phyloP scores from a whole-genome alignment of 2,329 filamentous ascomycete species.

The Fusarium penzigii region DNA sequence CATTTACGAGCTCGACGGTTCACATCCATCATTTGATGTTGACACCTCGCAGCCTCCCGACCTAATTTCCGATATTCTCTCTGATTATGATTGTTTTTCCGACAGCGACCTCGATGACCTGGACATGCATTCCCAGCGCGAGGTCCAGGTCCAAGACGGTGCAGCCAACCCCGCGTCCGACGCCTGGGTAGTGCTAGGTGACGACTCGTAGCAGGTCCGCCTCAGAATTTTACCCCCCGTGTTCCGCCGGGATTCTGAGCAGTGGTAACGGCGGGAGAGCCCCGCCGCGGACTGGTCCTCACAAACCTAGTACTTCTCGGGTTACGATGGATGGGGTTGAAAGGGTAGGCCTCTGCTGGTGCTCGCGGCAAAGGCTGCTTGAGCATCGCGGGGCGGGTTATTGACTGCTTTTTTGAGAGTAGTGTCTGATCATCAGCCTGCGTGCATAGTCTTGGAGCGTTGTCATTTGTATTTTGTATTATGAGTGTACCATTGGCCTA shows the following conservation, averaged over 20 bases:
- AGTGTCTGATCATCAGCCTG: constrained; percentile 11
- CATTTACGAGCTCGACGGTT: constrained; percentile 41
- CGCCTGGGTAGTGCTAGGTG: constrained; percentile 46
- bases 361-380: constrained; percentile 27
- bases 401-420: constrained; percentile 6
- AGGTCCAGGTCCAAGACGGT: constrained; percentile 33
- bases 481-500: neutral
- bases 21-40: constrained; percentile 35
- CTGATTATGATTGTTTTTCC: constrained; percentile 40
- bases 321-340: constrained; percentile 13
- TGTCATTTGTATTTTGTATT: constrained; percentile 15
- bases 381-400: constrained; percentile 22
- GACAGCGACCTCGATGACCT: constrained; percentile 37
- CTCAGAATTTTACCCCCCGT: constrained; percentile 29
- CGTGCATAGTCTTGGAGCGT: constrained; percentile 25
- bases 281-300: constrained; percentile 42
- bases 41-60: constrained; percentile 40
- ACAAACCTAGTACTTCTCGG: constrained; percentile 23
- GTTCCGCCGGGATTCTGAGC: constrained; percentile 30
- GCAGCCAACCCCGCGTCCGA: constrained; percentile 32
- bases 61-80: constrained; percentile 34
- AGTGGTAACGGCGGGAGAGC: constrained; percentile 29
- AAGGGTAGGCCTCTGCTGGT: constrained; percentile 15
- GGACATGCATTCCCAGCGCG: constrained; percentile 29
- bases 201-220: constrained; percentile 50